Percentiles rank a stretch among this genome's conserved stretches.
Conservation (phyloP, 306 rosid genomes). For the Leucaena leucocephala region DNA sequence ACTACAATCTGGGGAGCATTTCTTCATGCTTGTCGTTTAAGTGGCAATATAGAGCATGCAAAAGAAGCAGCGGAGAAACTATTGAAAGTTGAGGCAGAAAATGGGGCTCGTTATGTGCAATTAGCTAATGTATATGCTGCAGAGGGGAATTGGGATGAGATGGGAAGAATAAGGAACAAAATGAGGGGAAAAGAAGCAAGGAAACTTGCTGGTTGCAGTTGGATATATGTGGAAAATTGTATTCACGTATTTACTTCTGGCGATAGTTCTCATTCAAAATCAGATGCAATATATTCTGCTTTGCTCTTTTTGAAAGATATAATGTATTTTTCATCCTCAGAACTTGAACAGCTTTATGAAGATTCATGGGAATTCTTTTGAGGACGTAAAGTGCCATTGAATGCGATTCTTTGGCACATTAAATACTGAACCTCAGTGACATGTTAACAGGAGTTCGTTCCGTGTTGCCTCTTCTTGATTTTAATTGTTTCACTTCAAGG, state of each 20-base stretch:
- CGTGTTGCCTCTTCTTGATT: neutral
- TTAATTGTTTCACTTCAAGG: neutral
- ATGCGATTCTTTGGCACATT: constrained; percentile 27
- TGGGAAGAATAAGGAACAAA: constrained; percentile 80
- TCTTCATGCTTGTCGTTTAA: constrained; percentile 70
- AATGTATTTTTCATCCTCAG: constrained; percentile 34
- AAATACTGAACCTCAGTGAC: neutral
- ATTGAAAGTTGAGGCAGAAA: constrained; percentile 46
- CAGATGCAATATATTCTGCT: constrained; percentile 56
- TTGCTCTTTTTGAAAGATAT: constrained; percentile 54
- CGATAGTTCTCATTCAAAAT: constrained; percentile 57
- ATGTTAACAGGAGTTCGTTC: neutral
- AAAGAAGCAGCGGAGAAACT: constrained; percentile 59
- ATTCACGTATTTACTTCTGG: constrained; percentile 70
- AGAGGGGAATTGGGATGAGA: constrained; percentile 75
- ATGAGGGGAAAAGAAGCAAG: constrained; percentile 75
- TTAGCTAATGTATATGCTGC: constrained; percentile 79
- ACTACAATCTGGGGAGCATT: constrained; percentile 69
- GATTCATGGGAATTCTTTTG: constrained; percentile 30
- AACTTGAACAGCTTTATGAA: constrained; percentile 47
- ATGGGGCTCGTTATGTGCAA: constrained; percentile 73
- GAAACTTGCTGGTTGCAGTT: constrained; percentile 77
- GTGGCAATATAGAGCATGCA: constrained; percentile 54
- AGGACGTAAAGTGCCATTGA: constrained; percentile 31
- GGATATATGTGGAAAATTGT: constrained; percentile 68